Evolutionary conservation across 176 grass and related monocot genomes (phyloP).

Genomic region (Oryza australiensis): DNA sequence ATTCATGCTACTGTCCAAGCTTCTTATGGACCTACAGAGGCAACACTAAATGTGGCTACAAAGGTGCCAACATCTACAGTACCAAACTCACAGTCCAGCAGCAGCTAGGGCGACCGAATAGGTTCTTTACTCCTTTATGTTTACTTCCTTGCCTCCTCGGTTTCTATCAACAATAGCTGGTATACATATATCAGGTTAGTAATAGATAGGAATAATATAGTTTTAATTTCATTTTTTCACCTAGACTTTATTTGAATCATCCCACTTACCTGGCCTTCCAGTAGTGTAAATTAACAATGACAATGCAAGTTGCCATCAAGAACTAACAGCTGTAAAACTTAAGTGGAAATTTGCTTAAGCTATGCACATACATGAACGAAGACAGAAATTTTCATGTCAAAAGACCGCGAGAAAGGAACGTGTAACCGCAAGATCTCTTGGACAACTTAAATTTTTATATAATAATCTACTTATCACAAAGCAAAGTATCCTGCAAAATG

Average conservation of each 20-base stretch:
- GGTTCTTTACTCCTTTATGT: no score
- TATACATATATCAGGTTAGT: no score
- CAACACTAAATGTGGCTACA: no score
- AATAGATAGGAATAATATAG: background rate
- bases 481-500: background rate
- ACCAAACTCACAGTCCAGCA: no score
- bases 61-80: no score
- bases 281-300: background rate
- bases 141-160: no score
- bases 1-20: no score
- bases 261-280: background rate
- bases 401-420: background rate
- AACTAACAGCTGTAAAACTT: background rate
- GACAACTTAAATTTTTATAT: background rate
- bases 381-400: background rate
- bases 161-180: no score
- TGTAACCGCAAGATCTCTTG: background rate
- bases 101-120: no score
- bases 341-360: background rate
- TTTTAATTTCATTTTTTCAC: background rate
- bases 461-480: background rate
- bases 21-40: no score
- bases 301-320: background rate
- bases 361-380: background rate
- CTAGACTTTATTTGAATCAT: background rate